Evolutionary conservation across 306 rosid species (phyloP).

Genomic region (Potentilla sterilis): DNA sequence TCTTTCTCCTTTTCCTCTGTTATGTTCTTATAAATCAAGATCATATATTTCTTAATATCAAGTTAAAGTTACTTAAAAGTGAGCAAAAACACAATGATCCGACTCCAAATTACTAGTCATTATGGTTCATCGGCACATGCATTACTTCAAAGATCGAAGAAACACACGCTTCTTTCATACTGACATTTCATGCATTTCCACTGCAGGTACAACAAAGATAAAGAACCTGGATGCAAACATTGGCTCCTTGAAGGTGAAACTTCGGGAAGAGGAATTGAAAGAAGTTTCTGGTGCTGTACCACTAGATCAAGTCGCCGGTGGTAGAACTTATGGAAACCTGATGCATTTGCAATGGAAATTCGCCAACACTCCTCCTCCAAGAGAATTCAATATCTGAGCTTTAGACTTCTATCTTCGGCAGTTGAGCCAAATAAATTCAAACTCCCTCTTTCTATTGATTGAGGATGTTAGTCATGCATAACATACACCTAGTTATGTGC

Average conservation of each 20-base stretch:
- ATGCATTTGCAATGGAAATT: slow-evolving; percentile 30
- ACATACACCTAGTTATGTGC: too few relatives aligned
- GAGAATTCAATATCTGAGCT: background rate
- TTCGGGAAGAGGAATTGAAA: slow-evolving; percentile 37
- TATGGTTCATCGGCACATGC: too few relatives aligned
- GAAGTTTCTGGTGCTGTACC: slow-evolving; percentile 53
- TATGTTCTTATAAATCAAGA: background rate
- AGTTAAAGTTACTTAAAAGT: too few relatives aligned
- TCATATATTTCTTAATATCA: background rate
- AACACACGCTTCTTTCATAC: background rate
- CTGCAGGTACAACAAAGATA: slow-evolving; percentile 54
- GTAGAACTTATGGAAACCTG: slow-evolving; percentile 3
- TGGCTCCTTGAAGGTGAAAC: slow-evolving; percentile 49
- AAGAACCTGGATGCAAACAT: slow-evolving; percentile 61
- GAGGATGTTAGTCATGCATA: too few relatives aligned
- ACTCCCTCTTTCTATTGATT: too few relatives aligned
- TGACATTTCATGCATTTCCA: background rate
- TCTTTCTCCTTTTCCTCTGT: background rate
- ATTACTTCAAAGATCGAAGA: too few relatives aligned
- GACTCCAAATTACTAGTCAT: too few relatives aligned
- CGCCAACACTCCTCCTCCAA: slow-evolving; percentile 61
- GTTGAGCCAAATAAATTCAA: too few relatives aligned
- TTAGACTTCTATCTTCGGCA: background rate
- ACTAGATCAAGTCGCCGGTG: slow-evolving; percentile 52
- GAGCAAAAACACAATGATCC: too few relatives aligned